Evolutionary conservation across 2,329 filamentous ascomycete species (phyloP).

Genomic region (Aureobasidium sp.): DNA sequence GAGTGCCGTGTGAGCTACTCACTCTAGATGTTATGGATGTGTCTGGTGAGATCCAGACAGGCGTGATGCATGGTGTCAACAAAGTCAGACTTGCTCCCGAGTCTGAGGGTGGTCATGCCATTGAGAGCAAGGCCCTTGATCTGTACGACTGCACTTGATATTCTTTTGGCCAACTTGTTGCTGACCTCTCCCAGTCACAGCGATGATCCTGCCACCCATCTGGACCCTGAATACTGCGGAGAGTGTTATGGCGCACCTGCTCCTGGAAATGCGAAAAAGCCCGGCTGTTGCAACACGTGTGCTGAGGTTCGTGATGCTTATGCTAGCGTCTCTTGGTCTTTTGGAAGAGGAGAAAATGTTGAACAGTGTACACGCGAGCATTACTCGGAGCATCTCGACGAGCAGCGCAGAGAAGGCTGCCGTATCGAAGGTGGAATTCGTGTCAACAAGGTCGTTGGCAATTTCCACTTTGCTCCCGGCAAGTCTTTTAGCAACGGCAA

Average conservation of each 20-base stretch:
- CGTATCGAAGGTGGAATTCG: constrained; percentile 85
- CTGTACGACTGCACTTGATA: constrained; percentile 41
- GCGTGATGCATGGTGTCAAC: constrained; percentile 83
- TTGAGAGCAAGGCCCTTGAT: constrained; percentile 62
- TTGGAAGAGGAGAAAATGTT: constrained; percentile 83
- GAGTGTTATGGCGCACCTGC: constrained; percentile 80
- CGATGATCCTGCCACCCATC: constrained; percentile 64
- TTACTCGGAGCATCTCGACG: constrained; percentile 80
- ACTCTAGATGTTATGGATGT: constrained; percentile 99
- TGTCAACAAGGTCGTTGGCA: constrained; percentile 97
- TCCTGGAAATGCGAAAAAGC: constrained; percentile 63
- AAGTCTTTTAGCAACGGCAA: constrained; percentile 94
- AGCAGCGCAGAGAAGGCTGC: constrained; percentile 85
- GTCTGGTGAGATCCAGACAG: constrained; percentile 91
- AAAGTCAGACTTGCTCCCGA: constrained; percentile 75
- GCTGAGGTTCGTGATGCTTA: constrained; percentile 96
- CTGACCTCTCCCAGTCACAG: constrained; percentile 47
- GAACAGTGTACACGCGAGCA: constrained; percentile 95
- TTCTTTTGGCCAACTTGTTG: background rate
- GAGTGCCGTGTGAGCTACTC: constrained; percentile 86
- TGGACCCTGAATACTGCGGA: constrained; percentile 89
- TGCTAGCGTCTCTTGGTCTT: constrained; percentile 82
- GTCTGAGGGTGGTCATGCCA: constrained; percentile 66
- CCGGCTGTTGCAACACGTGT: constrained; percentile 95
- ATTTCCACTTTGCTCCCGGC: constrained; percentile 96